These are phyloP conservation scores for Lanmaoa pseudosensibilis DNA, from an alignment of 768 basidiomycete species.

Conservation along the genomic window DNA sequence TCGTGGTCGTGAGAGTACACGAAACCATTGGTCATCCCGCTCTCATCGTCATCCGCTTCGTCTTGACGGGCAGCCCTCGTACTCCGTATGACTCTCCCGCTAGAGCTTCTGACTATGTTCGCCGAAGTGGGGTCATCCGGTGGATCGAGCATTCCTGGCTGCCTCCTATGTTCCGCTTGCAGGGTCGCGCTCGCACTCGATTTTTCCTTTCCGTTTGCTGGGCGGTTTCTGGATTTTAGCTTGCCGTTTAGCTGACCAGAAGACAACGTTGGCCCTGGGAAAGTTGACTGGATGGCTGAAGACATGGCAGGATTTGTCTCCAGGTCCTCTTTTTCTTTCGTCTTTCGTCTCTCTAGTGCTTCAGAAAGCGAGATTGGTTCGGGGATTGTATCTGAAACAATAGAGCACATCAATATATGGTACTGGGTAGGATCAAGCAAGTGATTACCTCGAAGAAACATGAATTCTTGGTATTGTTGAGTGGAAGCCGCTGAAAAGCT, in stretches of 20 bases:
- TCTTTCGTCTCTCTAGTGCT: conserved; percentile 56
- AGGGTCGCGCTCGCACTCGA: conserved; percentile 31
- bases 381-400: conserved; percentile 61
- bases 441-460: conserved; percentile 65
- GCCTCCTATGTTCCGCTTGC: conserved; percentile 25
- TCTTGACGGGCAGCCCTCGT: conserved; percentile 29
- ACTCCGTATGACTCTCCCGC: conserved; percentile 32
- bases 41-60: conserved; percentile 27
- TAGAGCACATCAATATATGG: conserved; percentile 4
- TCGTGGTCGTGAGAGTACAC: conserved; percentile 18
- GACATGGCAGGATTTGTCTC: conserved; percentile 58
- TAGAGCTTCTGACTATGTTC: conserved; percentile 30
- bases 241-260: conserved; percentile 33
- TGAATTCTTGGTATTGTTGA: conserved; percentile 64
- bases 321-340: conserved; percentile 54
- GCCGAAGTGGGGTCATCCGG: conserved; percentile 19
- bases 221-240: conserved; percentile 40
- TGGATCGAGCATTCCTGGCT: conserved; percentile 17
- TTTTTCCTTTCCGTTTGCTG: conserved; percentile 36
- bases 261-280: conserved; percentile 24
- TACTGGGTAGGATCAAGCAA: neutral
- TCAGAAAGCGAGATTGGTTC: conserved; percentile 55
- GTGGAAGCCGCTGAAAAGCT: conserved; percentile 51
- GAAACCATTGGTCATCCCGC: conserved; percentile 25
- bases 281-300: conserved; percentile 29